Conservation (phyloP, 2,329 filamentous ascomycete genomes). For the Teratosphaeria zuluensis region DNA sequence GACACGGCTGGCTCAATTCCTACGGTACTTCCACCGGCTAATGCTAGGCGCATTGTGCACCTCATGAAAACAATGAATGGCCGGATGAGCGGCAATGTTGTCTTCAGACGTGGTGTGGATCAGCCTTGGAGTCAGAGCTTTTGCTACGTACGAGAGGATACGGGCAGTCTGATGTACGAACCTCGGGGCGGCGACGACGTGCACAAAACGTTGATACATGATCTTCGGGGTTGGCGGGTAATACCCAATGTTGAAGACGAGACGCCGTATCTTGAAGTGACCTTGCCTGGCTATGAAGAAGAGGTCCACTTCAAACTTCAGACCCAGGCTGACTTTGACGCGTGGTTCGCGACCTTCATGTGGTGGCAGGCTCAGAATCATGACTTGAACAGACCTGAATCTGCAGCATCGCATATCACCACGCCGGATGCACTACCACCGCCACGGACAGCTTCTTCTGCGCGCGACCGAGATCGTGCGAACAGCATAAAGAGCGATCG, state of each 20-base stretch:
- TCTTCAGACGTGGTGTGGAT: constrained; percentile 55
- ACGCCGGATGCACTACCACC: constrained; percentile 8
- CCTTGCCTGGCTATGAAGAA: constrained; percentile 45
- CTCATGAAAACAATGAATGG: constrained; percentile 72
- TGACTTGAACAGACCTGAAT: not conserved
- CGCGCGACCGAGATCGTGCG: constrained; percentile 15
- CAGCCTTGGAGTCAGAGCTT: constrained; percentile 61
- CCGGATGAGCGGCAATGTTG: constrained; percentile 68
- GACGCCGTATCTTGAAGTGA: constrained; percentile 41
- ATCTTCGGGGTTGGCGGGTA: constrained; percentile 65
- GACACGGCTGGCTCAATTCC: constrained; percentile 19
- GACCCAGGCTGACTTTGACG: constrained; percentile 57
- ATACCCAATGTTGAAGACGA: constrained; percentile 42
- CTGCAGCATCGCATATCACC: constrained; percentile 8
- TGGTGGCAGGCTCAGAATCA: constrained; percentile 58
- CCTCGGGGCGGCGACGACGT: constrained; percentile 56
- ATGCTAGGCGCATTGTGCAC: constrained; percentile 59
- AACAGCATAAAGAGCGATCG: constrained; percentile 25
- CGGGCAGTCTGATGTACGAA: constrained; percentile 65
- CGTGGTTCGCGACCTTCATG: constrained; percentile 70
- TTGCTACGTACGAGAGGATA: constrained; percentile 68
- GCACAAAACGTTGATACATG: constrained; percentile 58
- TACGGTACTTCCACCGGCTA: constrained; percentile 36
- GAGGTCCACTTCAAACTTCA: constrained; percentile 58
- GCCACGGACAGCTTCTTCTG: constrained; percentile 9